phyloP scores from a whole-genome alignment of 2,329 filamentous ascomycete species.

The Fusarium circinatum region DNA sequence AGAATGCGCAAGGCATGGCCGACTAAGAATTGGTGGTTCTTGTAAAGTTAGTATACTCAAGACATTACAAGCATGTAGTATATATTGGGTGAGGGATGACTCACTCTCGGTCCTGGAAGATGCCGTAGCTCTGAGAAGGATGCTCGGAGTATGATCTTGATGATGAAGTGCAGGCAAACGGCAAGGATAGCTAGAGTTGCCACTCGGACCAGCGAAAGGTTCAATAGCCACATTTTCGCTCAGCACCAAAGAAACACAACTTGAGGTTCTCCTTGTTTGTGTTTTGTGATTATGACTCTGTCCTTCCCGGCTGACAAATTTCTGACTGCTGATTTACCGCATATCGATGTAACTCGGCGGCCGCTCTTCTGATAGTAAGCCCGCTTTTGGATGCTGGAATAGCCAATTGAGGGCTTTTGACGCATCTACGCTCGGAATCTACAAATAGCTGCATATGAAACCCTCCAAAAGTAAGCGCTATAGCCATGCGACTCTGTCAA shows the following conservation, averaged over 20 bases:
- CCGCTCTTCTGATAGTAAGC: accelerated
- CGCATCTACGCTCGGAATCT: not conserved
- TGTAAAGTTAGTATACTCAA: accelerated
- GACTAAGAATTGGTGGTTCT: constrained; percentile 1
- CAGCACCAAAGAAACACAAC: accelerated
- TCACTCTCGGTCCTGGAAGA: constrained; percentile 14
- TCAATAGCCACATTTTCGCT: not conserved
- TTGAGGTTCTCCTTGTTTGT: accelerated
- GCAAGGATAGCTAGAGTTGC: not conserved
- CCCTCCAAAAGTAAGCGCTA: not conserved
- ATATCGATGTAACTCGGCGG: not conserved
- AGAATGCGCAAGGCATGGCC: constrained; percentile 17
- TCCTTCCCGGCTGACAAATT: not conserved
- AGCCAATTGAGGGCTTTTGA: not conserved
- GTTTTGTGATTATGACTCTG: not conserved
- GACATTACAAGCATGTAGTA: accelerated
- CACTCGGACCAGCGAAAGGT: accelerated
- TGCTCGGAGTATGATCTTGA: not conserved
- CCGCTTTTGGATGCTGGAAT: not conserved
- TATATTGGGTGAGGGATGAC: accelerated
- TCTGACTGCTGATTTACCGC: not conserved
- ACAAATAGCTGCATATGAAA: not conserved
- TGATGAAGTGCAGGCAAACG: not conserved
- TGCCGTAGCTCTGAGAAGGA: not conserved
- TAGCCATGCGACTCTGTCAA: not conserved